Conservation (phyloP, 139 green algal species). For the Volvox reticuliferus region DNA sequence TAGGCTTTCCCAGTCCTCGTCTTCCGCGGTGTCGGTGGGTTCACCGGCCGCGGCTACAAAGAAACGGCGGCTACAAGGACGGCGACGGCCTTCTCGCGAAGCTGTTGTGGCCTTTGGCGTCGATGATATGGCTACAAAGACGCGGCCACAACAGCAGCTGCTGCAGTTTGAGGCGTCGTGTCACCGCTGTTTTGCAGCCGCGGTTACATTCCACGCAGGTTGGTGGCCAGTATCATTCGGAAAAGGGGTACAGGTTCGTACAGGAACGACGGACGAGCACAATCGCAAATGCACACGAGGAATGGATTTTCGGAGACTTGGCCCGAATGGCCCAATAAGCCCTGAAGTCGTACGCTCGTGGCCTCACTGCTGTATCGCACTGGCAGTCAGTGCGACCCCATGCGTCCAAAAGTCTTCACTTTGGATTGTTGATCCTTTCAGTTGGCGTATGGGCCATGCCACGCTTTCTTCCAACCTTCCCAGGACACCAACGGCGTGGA, state of each 20-base stretch:
- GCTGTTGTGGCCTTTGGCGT: background rate
- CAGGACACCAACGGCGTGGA: background rate
- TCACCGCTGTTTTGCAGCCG: background rate
- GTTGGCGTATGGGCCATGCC: background rate
- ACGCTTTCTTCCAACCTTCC: background rate
- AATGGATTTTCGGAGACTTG: background rate
- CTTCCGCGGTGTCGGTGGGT: background rate
- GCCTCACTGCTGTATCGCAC: background rate
- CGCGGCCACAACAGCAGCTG: background rate
- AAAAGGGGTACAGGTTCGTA: background rate
- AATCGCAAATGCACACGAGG: background rate
- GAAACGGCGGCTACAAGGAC: background rate
- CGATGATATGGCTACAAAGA: background rate
- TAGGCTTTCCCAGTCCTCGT: background rate
- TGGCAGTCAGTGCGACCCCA: background rate
- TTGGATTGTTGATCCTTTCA: background rate
- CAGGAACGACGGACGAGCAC: background rate
- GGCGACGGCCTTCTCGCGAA: background rate
- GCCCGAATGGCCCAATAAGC: background rate
- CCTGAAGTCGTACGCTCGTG: background rate
- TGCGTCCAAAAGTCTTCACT: background rate
- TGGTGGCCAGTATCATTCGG: too few relatives aligned
- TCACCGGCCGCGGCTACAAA: too few relatives aligned
- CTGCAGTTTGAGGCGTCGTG: background rate
- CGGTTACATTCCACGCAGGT: background rate